Percentiles rank a stretch among this genome's conserved stretches.
Evolutionary conservation across 208 protist species (phyloP).

Genomic region (Leishmania tropica): DNA sequence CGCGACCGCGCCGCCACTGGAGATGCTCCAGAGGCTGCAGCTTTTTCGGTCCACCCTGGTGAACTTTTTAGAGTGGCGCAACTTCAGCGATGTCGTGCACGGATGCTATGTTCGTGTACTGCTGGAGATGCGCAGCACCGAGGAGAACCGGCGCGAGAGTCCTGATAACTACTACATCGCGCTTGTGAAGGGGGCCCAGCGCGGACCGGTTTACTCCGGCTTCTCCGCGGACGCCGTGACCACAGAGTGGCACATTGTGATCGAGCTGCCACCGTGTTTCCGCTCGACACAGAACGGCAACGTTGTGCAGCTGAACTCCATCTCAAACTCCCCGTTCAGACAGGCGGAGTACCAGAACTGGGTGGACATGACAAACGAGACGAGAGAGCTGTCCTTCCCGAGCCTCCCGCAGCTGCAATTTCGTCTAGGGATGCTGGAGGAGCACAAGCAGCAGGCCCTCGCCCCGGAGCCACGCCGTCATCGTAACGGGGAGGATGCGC

Average conservation of each 20-base stretch:
- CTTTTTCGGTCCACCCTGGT: conserved; percentile 88
- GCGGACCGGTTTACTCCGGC: conserved; percentile 83
- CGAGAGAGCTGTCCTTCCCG: conserved; percentile 54
- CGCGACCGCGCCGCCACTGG: conserved; percentile 56
- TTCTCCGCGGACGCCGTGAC: conserved; percentile 83
- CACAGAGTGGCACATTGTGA: conserved; percentile 89
- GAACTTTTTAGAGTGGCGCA: conserved; percentile 85
- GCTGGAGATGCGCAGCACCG: conserved; percentile 84
- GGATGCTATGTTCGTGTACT: conserved; percentile 92
- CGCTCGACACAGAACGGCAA: conserved; percentile 84
- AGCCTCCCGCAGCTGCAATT: conserved; percentile 82
- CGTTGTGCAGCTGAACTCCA: conserved; percentile 91
- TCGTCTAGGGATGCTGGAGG: conserved; percentile 80
- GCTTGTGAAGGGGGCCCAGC: conserved; percentile 76
- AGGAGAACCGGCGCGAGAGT: conserved; percentile 70
- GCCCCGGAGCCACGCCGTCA: conserved; percentile 47
- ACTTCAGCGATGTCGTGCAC: conserved; percentile 81
- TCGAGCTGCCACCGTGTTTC: conserved; percentile 91
- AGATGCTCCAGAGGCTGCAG: conserved; percentile 79
- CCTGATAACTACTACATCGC: conserved; percentile 91
- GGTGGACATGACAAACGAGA: conserved; percentile 67
- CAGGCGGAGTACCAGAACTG: conserved; percentile 87
- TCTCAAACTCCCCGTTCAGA: conserved; percentile 89
- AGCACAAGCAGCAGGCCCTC: conserved; percentile 85
- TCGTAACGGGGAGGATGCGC: conserved; percentile 61